Evolutionary conservation across 1,284 basidiomycete species (phyloP).

Genomic region (Austroboletus novae-zelandiae): DNA sequence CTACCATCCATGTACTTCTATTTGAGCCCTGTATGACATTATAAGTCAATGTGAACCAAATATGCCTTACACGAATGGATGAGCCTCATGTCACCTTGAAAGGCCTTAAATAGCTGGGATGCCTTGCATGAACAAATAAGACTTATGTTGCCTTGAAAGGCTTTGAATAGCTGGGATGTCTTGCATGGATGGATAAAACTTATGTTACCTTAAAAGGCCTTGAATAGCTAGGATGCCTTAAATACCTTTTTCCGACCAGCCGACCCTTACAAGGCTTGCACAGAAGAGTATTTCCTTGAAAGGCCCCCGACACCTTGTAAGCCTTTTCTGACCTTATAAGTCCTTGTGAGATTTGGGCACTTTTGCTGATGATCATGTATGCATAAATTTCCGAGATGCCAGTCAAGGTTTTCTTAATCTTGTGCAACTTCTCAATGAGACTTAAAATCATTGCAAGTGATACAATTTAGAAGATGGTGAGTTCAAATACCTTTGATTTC

Average conservation of each 20-base stretch:
- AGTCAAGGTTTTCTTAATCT: slow-evolving; percentile 30
- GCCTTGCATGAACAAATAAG: too few relatives aligned
- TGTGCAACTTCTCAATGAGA: slow-evolving; percentile 11
- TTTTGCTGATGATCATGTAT: slow-evolving; percentile 14
- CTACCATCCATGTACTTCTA: not conserved
- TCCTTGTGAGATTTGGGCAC: too few relatives aligned
- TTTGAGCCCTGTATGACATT: not conserved
- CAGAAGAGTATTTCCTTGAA: too few relatives aligned
- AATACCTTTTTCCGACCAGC: too few relatives aligned
- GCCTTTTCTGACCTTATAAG: too few relatives aligned
- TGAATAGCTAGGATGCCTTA: too few relatives aligned
- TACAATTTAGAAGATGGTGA: not conserved
- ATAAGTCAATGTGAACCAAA: not conserved
- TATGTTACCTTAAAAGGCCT: too few relatives aligned
- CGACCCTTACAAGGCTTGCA: too few relatives aligned
- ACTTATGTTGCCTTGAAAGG: too few relatives aligned
- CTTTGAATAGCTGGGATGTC: too few relatives aligned
- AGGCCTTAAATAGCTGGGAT: not conserved
- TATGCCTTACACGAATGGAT: not conserved
- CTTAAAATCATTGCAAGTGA: slow-evolving; percentile 2
- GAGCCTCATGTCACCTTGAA: not conserved
- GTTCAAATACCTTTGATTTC: slow-evolving; percentile 7
- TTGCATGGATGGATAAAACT: too few relatives aligned
- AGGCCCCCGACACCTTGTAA: too few relatives aligned
- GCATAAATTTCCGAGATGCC: slow-evolving; percentile 29